Percentiles rank a stretch among this genome's conserved stretches.
These are phyloP conservation scores for Inonotus obliquus DNA, from an alignment of 1,284 basidiomycete genomes.

Conservation along the genomic window DNA sequence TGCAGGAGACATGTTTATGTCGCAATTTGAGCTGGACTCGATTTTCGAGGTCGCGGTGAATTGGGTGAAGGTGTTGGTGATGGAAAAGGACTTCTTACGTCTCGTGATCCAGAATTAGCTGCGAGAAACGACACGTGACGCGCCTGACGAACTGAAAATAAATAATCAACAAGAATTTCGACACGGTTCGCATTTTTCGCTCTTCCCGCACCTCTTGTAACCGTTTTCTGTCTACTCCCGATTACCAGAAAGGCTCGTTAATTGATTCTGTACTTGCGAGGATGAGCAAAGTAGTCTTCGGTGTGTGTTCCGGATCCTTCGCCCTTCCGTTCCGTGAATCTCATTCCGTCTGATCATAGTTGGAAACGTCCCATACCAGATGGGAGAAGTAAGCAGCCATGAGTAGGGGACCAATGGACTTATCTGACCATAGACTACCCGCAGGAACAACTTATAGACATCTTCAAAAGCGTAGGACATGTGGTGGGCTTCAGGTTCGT, in stretches of 20 bases:
- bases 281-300: slow-evolving; percentile 51
- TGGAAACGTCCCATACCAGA: slow-evolving; percentile 83
- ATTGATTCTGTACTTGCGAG: background rate
- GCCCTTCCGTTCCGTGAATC: background rate
- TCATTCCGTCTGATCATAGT: slow-evolving; percentile 37
- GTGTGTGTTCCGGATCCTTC: slow-evolving; percentile 26
- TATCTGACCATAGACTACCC: background rate
- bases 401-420: background rate
- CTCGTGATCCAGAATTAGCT: background rate
- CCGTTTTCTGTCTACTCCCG: background rate
- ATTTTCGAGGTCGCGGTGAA: background rate
- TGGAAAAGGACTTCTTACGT: background rate
- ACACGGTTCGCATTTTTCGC: background rate
- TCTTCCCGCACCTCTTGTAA: background rate
- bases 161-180: background rate
- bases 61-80: background rate
- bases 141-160: background rate
- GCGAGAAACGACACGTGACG: background rate
- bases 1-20: slow-evolving; percentile 16
- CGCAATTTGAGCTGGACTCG: background rate
- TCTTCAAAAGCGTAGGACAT: slow-evolving; percentile 83
- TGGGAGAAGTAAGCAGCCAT: slow-evolving; percentile 56
- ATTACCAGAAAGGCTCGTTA: background rate
- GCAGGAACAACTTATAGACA: slow-evolving; percentile 78
- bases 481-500: slow-evolving; percentile 80